Percentiles rank a stretch among this genome's conserved stretches.
phyloP scores from a whole-genome alignment of 2,329 filamentous ascomycete genomes.

The Septoria linicola region DNA sequence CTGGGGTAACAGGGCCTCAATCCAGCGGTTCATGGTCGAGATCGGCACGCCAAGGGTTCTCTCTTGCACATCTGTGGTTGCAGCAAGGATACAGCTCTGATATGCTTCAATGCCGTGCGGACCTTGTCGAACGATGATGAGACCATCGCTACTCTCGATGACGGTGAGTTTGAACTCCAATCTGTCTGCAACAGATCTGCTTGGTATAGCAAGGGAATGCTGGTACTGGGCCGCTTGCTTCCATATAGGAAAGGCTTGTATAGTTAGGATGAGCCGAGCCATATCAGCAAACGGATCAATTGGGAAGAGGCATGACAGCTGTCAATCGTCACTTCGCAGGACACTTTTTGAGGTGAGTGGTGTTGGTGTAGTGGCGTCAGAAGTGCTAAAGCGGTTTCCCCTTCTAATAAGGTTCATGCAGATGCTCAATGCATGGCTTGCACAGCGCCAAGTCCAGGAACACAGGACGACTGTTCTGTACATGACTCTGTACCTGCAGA shows the following conservation, averaged over 20 bases:
- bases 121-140: constrained; percentile 1
- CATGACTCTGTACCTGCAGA: constrained; percentile 1
- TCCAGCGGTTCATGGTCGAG: not conserved
- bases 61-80: not conserved
- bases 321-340: not conserved
- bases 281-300: not conserved
- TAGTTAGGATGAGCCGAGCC: not conserved
- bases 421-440: not conserved
- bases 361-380: not conserved
- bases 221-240: not conserved
- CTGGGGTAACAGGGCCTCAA: not conserved
- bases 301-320: not conserved
- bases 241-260: not conserved
- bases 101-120: constrained; percentile 7
- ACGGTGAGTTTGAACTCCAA: constrained; percentile 2
- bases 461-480: too few species aligned
- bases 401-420: constrained; percentile 1
- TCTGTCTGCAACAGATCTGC: constrained; percentile 12
- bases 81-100: constrained; percentile 6
- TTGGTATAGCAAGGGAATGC: constrained; percentile 2
- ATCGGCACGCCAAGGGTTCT: constrained; percentile 2
- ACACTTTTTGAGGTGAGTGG: not conserved
- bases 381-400: not conserved
- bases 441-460: too few species aligned
- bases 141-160: not conserved